Base-by-base conservation (phyloP, 768 basidiomycete genomes). In the Mycena belliarum region DNA sequence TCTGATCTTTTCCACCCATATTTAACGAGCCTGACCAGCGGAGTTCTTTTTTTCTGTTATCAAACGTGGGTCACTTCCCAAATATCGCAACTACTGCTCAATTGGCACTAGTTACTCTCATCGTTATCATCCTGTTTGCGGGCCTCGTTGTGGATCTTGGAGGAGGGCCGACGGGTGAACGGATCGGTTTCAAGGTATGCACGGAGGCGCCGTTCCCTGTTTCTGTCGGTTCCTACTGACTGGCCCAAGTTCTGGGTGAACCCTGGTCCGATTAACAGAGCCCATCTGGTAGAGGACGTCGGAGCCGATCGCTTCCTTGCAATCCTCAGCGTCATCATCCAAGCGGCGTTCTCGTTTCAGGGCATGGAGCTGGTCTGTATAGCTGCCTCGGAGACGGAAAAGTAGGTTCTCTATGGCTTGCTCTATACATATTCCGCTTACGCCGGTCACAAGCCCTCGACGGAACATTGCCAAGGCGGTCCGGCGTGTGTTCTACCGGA, bases 381-480 rank as follows among this genome's bases (percentile, higher is more conserved):
- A 53, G 83, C 88, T 25, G 89, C 89, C 18, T 88, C 86, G 0
- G 92, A 94, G 71, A 87, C 88, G 0, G 77, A 84, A 67, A 63
- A 50, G 61, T 59, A 24, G 18, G n/a, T 38, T 11, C 26, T 15
- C 10, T 32, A 9, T 41, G 23, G 14, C 12, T 20, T 4, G 29
- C 16, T 20, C n/a, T 10, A 18, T 37, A 18, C 18, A 10, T 3
- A 11, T n/a, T 25, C 24, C 32, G n/a, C 29, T 25, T 52, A 23
- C n/a, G n/a, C n/a, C n/a, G n/a, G n/a, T n/a, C n/a, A n/a, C n/a
- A 16, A 89, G 81, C 66, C 92, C 93, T 8, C 83, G 90, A 35
- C 85, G 86, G 28, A 91, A 90, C 65, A 89, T 95, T 61, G 76
- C 83, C 23, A 89, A 85, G 67, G 90, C 91, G 23, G 84, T 91